These are phyloP conservation scores for Chalciporus sphaerocephalus DNA, from an alignment of 768 basidiomycete species.

Conservation along the genomic window DNA sequence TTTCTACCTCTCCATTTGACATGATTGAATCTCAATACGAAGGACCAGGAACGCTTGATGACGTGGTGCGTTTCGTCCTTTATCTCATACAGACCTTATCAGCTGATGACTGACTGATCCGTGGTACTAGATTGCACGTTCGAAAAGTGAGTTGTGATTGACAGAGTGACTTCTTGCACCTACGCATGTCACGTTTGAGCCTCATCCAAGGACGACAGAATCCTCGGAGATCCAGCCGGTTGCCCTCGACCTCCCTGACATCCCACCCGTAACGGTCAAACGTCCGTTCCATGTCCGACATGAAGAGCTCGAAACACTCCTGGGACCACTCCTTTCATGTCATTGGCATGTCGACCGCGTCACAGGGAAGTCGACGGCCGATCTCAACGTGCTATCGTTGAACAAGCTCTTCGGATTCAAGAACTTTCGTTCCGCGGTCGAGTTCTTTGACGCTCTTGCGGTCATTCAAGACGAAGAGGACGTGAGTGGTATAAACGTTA, in stretches of 20 bases:
- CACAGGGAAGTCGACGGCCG: background rate
- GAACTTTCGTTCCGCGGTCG: constrained; percentile 20
- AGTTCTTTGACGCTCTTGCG: constrained; percentile 28
- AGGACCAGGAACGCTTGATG: constrained; percentile 15
- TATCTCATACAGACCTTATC: background rate
- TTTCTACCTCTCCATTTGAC: background rate
- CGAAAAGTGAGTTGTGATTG: constrained; percentile 15
- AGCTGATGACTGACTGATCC: background rate
- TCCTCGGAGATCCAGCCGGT: constrained; percentile 15
- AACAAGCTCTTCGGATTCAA: constrained; percentile 30
- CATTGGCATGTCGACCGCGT: constrained; percentile 26
- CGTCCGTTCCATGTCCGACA: constrained; percentile 35
- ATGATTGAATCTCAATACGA: constrained; percentile 2
- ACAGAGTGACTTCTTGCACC: background rate
- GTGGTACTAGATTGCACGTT: constrained; percentile 15
- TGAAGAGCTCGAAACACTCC: constrained; percentile 30
- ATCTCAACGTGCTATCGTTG: constrained; percentile 18
- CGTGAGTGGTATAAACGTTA: constrained; percentile 19
- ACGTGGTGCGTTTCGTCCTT: constrained; percentile 10
- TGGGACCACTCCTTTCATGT: constrained; percentile 36
- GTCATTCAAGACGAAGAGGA: constrained; percentile 29
- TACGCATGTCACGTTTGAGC: background rate
- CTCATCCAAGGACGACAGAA: constrained; percentile 10
- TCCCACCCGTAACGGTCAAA: constrained; percentile 28
- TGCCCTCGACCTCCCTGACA: constrained; percentile 17